Conservation (phyloP, 228 moss, liverwort and hornwort genomes). For the Sphagnum magellanicum region DNA sequence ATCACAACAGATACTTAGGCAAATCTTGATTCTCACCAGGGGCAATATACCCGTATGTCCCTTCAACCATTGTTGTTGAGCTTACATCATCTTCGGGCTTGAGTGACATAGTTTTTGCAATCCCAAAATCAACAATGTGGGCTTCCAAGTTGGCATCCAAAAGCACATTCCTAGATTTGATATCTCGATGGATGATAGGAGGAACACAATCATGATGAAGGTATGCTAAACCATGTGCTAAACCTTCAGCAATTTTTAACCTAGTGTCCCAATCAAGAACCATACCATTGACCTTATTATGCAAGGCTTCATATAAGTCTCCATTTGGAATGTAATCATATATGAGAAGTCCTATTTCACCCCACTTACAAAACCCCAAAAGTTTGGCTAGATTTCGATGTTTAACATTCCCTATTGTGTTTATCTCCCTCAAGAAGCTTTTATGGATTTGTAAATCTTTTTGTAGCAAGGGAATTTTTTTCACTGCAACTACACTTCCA, state of each 20-base stretch:
- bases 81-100: neutral
- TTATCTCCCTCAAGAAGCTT: slow-evolving; percentile 17
- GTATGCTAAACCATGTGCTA: slow-evolving; percentile 29
- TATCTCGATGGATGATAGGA: slow-evolving; percentile 32
- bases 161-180: slow-evolving; percentile 28
- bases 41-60: slow-evolving; percentile 37
- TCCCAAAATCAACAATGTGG: slow-evolving; percentile 32
- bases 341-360: slow-evolving; percentile 8
- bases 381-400: slow-evolving; percentile 32
- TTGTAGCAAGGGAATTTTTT: slow-evolving; percentile 6
- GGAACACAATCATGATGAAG: slow-evolving; percentile 25
- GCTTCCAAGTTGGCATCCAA: slow-evolving; percentile 20
- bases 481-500: slow-evolving; percentile 17
- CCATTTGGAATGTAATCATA: slow-evolving; percentile 17
- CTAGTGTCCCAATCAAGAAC: slow-evolving; percentile 20
- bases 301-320: neutral
- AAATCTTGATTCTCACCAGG: slow-evolving; percentile 13
- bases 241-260: slow-evolving; percentile 17
- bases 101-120: slow-evolving; percentile 19
- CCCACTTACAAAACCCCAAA: slow-evolving; percentile 20
- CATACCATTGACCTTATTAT: neutral
- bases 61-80: slow-evolving; percentile 13
- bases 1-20: neutral
- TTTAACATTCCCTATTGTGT: slow-evolving; percentile 14
- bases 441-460: slow-evolving; percentile 5